A percentile compares a stretch with the other conserved stretches of the same genome.
Conservation (phyloP, 768 basidiomycete species). For the Tephrocybe sp. region DNA sequence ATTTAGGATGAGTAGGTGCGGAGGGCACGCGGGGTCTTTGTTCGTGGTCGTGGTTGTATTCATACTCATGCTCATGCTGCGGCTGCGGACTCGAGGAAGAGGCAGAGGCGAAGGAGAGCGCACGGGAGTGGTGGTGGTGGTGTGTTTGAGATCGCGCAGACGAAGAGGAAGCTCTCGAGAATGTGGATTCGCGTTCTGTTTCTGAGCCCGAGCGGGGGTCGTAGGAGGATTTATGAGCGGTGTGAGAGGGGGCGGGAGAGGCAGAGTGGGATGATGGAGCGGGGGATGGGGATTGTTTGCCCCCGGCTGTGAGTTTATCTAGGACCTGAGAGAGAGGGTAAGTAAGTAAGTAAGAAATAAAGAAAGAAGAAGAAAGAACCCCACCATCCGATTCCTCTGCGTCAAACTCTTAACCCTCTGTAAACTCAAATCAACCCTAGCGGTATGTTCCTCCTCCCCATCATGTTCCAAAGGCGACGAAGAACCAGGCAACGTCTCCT, state of each 20-base stretch:
- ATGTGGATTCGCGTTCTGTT: conserved; percentile 68
- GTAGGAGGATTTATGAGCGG: conserved; percentile 29
- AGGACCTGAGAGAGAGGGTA: conserved; percentile 46
- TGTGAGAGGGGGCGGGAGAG: conserved; percentile 28
- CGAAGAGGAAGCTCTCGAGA: background rate
- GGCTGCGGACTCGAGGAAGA: background rate
- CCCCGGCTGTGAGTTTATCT: conserved; percentile 51
- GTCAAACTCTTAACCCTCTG: conserved; percentile 71
- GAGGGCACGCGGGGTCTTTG: conserved; percentile 39
- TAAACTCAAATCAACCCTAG: conserved; percentile 42
- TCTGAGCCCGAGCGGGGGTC: conserved; percentile 69
- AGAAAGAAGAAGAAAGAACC: conserved; percentile 25
- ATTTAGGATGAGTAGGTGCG: too few species aligned
- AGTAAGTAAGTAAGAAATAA: conserved; percentile 15
- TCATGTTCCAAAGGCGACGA: conserved; percentile 36
- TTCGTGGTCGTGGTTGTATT: conserved; percentile 10
- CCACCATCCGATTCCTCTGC: conserved; percentile 72
- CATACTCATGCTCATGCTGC: background rate
- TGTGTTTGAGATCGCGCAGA: background rate
- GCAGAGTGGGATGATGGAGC: conserved; percentile 54
- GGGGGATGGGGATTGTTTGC: conserved; percentile 38
- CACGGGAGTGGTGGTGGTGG: conserved; percentile 6
- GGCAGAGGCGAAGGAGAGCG: conserved; percentile 5
- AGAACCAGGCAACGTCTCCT: conserved; percentile 35
- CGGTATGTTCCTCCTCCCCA: conserved; percentile 59